A percentile compares a stretch with the other conserved stretches of the same genome.
Evolutionary conservation across 2,329 filamentous ascomycete species (phyloP).

Genomic region (Zasmidium angulare): DNA sequence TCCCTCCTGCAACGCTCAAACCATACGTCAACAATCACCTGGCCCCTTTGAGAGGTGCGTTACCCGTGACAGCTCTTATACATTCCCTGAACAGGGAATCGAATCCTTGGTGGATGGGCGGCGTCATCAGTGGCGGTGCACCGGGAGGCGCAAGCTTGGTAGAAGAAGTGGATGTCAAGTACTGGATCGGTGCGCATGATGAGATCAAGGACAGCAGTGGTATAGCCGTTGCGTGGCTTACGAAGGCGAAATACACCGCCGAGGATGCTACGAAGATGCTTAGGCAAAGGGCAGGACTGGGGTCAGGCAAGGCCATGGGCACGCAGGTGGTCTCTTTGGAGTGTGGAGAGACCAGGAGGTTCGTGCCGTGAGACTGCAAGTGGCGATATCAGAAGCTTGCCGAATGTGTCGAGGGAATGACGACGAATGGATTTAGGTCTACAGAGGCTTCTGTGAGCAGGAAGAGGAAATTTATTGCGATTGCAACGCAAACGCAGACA

Average conservation of each 20-base stretch:
- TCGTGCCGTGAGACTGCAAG: neutral
- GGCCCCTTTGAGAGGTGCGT: constrained; percentile 51
- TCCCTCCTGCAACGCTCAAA: constrained; percentile 54
- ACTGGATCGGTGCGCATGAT: constrained; percentile 64
- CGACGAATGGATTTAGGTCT: too few relatives aligned
- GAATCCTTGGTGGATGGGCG: constrained; percentile 63
- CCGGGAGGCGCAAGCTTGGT: constrained; percentile 60
- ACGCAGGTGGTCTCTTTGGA: constrained; percentile 10
- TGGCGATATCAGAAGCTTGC: too few relatives aligned
- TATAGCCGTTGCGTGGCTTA: constrained; percentile 52
- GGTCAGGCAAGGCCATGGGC: constrained; percentile 9
- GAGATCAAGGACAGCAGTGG: constrained; percentile 59
- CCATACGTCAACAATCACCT: constrained; percentile 60
- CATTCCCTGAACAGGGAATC: constrained; percentile 62
- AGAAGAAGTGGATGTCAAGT: constrained; percentile 51
- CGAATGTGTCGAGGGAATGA: too few relatives aligned
- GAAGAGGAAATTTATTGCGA: too few relatives aligned
- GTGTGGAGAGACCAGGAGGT: constrained; percentile 3
- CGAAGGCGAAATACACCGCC: constrained; percentile 45
- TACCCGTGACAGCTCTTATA: constrained; percentile 64
- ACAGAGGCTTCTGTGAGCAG: too few relatives aligned
- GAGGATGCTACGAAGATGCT: constrained; percentile 49
- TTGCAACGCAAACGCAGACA: too few relatives aligned
- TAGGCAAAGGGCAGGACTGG: constrained; percentile 20
- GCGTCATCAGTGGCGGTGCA: constrained; percentile 57